Evolutionary conservation across 805 yeast species (phyloP).

Genomic region (Saccharomyces eubayanus): DNA sequence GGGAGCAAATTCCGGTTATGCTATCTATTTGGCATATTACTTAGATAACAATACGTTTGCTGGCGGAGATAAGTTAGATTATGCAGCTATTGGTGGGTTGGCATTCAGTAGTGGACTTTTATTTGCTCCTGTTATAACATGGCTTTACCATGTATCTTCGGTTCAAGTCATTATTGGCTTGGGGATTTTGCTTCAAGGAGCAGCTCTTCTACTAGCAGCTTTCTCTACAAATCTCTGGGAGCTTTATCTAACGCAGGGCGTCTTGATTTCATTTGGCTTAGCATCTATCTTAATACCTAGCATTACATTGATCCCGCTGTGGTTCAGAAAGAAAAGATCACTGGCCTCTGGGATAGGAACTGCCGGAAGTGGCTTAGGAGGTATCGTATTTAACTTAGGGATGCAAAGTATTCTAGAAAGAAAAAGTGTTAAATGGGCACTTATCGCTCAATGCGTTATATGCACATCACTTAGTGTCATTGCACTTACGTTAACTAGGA

Average conservation of each 20-base stretch:
- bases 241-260: slow-evolving; percentile 48
- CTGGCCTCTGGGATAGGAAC: slow-evolving; percentile 35
- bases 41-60: slow-evolving; percentile 36
- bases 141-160: slow-evolving; percentile 38
- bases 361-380: slow-evolving; percentile 39
- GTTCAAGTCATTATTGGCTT: slow-evolving; percentile 33
- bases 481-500: slow-evolving; percentile 26
- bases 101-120: slow-evolving; percentile 47
- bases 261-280: slow-evolving; percentile 44
- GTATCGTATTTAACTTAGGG: slow-evolving; percentile 35
- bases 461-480: slow-evolving; percentile 30
- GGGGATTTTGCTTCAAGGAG: slow-evolving; percentile 43
- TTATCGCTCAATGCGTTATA: slow-evolving; percentile 32
- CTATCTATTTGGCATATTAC: slow-evolving; percentile 45
- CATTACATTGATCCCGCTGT: slow-evolving; percentile 44
- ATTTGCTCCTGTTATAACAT: slow-evolving; percentile 43
- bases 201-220: slow-evolving; percentile 44
- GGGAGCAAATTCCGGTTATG: slow-evolving; percentile 53
- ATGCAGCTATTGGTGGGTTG: slow-evolving; percentile 50
- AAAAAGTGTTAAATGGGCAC: slow-evolving; percentile 30
- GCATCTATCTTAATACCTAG: slow-evolving; percentile 43
- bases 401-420: slow-evolving; percentile 30
- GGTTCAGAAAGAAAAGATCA: slow-evolving; percentile 44
- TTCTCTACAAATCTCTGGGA: slow-evolving; percentile 48
- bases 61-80: slow-evolving; percentile 43